A percentile compares a stretch with the other conserved stretches of the same genome.
Evolutionary conservation across 106 monocot genomes (phyloP).

Genomic region (Dendrobium nobile): DNA sequence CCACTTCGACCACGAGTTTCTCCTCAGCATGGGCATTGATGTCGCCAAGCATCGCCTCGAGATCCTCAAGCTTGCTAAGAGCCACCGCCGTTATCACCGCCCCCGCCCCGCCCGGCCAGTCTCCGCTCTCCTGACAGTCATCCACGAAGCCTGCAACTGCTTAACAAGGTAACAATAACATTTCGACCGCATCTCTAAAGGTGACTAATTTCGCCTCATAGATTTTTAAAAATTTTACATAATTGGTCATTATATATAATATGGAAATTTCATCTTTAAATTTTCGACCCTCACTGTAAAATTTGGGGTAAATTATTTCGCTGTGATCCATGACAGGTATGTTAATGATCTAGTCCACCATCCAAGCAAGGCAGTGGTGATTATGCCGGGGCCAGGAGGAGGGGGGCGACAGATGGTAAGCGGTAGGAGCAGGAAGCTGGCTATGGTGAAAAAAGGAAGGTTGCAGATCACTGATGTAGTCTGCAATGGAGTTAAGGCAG

Average conservation of each 20-base stretch:
- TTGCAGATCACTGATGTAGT: constrained; percentile 6
- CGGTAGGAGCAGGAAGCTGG: constrained; percentile 5
- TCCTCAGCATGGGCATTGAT: constrained; percentile 79
- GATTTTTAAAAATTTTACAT: no score
- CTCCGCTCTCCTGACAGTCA: constrained; percentile 6
- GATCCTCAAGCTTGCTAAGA: constrained; percentile 42
- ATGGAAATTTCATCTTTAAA: no score
- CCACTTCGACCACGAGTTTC: constrained; percentile 67
- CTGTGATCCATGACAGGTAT: background rate
- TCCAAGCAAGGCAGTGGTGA: constrained; percentile 12
- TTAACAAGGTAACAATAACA: constrained; percentile 9
- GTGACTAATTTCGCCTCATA: no score
- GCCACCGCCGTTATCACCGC: background rate
- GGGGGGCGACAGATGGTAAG: background rate
- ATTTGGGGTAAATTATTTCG: background rate
- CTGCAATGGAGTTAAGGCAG: background rate
- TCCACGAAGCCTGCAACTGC: constrained; percentile 19
- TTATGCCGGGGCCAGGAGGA: background rate
- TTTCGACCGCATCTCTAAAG: background rate
- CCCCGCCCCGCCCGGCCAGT: background rate
- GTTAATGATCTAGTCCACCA: background rate
- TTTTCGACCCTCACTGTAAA: no score
- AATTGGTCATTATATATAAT: no score
- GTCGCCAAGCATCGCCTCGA: constrained; percentile 33
- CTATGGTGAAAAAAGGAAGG: constrained; percentile 10